Evolutionary conservation across 1,284 basidiomycete species (phyloP), one percentile per base, ranked within the genome.

Genomic region (Puccinia triticina): DNA sequence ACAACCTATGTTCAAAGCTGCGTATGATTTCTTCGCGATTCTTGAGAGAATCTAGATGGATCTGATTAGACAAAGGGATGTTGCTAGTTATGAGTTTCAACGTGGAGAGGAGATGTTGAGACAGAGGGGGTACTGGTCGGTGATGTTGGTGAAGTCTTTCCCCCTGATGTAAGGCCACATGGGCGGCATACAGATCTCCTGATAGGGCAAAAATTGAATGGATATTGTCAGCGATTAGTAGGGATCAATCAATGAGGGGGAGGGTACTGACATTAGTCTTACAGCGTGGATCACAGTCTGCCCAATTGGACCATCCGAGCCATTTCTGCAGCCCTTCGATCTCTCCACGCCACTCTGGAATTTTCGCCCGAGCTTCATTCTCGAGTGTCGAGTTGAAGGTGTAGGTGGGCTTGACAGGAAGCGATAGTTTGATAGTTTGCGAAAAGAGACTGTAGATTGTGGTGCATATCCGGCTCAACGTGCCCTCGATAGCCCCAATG

Each of bases 401-500:
- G 23, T 26, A n/a, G n/a, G 53, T 59, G 1, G 32, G 50, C 3
- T 26, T 21, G 18, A 78, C 8, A 37, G 40, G 55, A 34, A 69
- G 76, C 34, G 14, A 32, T 12, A 69, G 43, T 2, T 26, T 16
- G 26, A 66, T 48, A 1, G 64, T 34, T 48, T 78, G 61, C 1
- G 34, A 5, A 50, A 78, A 78, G 18, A 78, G 16, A 5, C 12
- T 21, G 37, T 48, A 26, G n/a, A 53, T 37, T 2, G 59, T 78
- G n/a, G 11, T 48, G 48, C 76, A 78, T 12, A 78, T 2, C 18
- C 61, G 37, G 8, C 14, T 34, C 26, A 78, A 40, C 1, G 76
- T 78, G 23, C 61, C 76, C 26, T 78, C 76, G 26, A 78, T 66
- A 23, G 76, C 57, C n/a, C 43, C 12, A 10, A 78, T 66, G 37